Conservation (phyloP, 352 stramenopile species). For the Globisporangium alternatum region DNA sequence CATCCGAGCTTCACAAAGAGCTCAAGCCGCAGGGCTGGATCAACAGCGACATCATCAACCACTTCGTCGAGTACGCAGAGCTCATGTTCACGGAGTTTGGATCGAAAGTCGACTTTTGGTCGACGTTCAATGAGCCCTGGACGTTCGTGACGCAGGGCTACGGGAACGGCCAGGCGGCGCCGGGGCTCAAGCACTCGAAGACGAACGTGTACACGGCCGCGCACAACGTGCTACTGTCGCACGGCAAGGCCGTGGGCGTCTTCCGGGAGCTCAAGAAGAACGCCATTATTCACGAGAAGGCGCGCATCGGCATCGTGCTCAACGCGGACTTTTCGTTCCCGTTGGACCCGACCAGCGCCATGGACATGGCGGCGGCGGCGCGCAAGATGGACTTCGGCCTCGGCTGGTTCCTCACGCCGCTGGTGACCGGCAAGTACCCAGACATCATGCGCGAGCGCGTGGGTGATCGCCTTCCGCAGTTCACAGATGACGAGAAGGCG, state of each 20-base stretch:
- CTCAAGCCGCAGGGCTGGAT: constrained; percentile 75
- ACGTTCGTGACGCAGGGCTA: constrained; percentile 51
- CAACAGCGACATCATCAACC: constrained; percentile 63
- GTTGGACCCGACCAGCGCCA: constrained; percentile 56
- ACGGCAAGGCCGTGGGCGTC: constrained; percentile 76
- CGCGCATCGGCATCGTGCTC: constrained; percentile 91
- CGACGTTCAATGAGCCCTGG: constrained; percentile 94
- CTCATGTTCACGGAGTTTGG: constrained; percentile 92
- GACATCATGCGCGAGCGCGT: constrained; percentile 80
- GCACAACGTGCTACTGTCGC: constrained; percentile 90
- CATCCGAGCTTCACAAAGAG: constrained; percentile 78
- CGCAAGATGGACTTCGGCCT: constrained; percentile 88
- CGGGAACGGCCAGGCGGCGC: constrained; percentile 48
- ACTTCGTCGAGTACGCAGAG: constrained; percentile 86
- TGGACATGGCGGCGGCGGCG: constrained; percentile 60
- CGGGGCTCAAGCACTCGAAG: constrained; percentile 32
- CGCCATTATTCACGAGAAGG: constrained; percentile 32
- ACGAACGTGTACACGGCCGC: constrained; percentile 39
- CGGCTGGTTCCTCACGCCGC: constrained; percentile 90
- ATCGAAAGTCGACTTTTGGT: constrained; percentile 89
- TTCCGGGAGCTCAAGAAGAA: constrained; percentile 56
- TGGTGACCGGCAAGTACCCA: constrained; percentile 91
- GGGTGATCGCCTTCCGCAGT: constrained; percentile 80
- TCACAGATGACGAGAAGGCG: constrained; percentile 70
- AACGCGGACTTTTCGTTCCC: constrained; percentile 77